Base-by-base conservation (phyloP, 495 filamentous ascomycete genomes). In the Neurospora intermedia region DNA sequence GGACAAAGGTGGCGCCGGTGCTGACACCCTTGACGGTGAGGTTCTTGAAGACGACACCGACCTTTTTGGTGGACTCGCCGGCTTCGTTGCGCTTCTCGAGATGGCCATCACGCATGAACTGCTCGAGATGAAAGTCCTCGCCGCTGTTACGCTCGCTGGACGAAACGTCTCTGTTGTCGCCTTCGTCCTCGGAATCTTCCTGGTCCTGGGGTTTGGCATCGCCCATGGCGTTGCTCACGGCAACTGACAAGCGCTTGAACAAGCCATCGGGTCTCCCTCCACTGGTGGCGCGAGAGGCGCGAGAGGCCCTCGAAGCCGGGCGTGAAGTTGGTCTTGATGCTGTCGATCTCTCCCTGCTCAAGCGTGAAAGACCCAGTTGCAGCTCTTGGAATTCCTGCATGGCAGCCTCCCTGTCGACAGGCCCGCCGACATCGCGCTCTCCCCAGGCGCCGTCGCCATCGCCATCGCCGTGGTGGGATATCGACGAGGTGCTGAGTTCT, bases 11-110 rank as follows among this genome's bases (percentile, higher is more conserved):
- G 0, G 91, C 85, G 2, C 88, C 89, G 10, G 88, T 88, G 71
- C 89, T 87, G 10, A 91, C 83, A 46, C 92, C 93, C 80, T 92
- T 90, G 43, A 95, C 93, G 0, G 88, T 92, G 43, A 95, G 83
- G 77, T 92, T 85, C 82, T 91, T 92, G 82, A 93, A 97, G 2
- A 94, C 85, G 1, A 97, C 91, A 4, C 94, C 94, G 27, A 97
- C 88, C 76, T 92, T 93, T 83, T 96, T 97, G 46, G 90, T 88
- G 0, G 92, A 93, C 40, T 86, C 87, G 7, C 88, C 80, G 3
- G 76, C 89, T 15, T 90, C 89, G 3, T 87, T 88, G 18, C 92
- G 87, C 77, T 91, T 93, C 81, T 94, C 93, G 73, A 96, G 90
- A 74, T 92, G 91, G 18, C 93, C 93, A 62, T 93, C 90, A 11